Percentiles rank a stretch among this genome's conserved stretches.
These are phyloP conservation scores for Colletotrichum sp. DNA, from an alignment of 2,329 filamentous ascomycete genomes.

Conservation along the genomic window DNA sequence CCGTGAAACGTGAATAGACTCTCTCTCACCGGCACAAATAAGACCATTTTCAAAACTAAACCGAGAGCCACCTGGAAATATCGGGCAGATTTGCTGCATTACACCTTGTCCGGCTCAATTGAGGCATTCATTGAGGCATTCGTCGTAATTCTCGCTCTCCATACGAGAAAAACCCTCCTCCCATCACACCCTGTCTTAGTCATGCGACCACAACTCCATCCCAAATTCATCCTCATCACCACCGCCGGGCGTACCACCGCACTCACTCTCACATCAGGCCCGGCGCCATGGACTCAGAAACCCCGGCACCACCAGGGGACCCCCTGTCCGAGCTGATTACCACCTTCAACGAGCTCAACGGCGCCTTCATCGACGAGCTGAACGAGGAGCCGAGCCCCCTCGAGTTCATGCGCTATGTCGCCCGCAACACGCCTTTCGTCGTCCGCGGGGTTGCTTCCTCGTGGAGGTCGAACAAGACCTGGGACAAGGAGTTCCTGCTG, in stretches of 20 bases:
- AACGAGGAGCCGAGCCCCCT: constrained; percentile 71
- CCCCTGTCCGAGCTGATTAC: constrained; percentile 63
- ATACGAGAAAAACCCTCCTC: background rate
- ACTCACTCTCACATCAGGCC: background rate
- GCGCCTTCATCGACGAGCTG: constrained; percentile 63
- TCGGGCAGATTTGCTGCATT: background rate
- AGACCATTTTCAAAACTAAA: background rate
- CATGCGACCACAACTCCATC: constrained; percentile 1
- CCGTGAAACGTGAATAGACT: background rate
- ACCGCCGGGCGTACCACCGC: background rate
- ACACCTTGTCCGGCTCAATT: background rate
- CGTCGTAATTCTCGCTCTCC: background rate
- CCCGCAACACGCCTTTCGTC: constrained; percentile 77
- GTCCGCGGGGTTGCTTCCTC: constrained; percentile 64
- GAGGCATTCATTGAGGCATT: background rate
- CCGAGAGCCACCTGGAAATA: background rate
- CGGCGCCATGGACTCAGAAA: background rate
- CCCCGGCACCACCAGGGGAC: constrained; percentile 29
- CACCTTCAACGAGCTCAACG: constrained; percentile 78
- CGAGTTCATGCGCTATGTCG: constrained; percentile 81
- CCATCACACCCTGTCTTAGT: background rate
- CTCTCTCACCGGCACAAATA: background rate
- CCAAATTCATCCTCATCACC: background rate
- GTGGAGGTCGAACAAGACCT: constrained; percentile 69
- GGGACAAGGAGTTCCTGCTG: constrained; percentile 67